phyloP scores from a whole-genome alignment of 1,139 yeast species.

The Taphrina wiesneri region DNA sequence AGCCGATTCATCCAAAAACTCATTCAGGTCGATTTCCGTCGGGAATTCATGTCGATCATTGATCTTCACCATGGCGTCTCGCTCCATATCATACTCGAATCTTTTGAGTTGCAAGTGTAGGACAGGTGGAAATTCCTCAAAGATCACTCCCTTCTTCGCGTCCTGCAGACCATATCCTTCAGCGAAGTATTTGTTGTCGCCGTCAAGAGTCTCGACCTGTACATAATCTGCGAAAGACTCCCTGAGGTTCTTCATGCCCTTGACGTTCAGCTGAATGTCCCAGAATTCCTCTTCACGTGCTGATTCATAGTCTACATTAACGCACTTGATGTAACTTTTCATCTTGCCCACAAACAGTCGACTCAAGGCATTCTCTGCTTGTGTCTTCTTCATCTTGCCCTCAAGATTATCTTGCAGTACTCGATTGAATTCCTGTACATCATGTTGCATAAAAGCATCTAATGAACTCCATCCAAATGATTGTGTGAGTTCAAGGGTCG shows the following conservation, averaged over 20 bases:
- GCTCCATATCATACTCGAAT: slow-evolving; percentile 89
- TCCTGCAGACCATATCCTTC: slow-evolving; percentile 91
- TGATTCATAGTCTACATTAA: slow-evolving; percentile 92
- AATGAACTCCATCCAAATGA: slow-evolving; percentile 97
- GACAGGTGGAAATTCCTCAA: slow-evolving; percentile 87
- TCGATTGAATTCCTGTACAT: slow-evolving; percentile 93
- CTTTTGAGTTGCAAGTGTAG: slow-evolving; percentile 89
- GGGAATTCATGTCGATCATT: slow-evolving; percentile 93
- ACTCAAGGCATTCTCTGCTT: slow-evolving; percentile 74
- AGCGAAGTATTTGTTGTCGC: slow-evolving; percentile 94
- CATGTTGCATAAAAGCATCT: slow-evolving; percentile 97
- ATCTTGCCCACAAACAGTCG: slow-evolving; percentile 92
- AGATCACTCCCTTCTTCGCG: slow-evolving; percentile 94
- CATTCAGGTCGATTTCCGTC: slow-evolving; percentile 72
- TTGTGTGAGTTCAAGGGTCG: slow-evolving; percentile 79
- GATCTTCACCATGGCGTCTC: slow-evolving; percentile 84
- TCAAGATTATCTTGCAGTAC: slow-evolving; percentile 94
- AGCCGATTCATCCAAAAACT: slow-evolving; percentile 67
- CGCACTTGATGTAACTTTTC: slow-evolving; percentile 92
- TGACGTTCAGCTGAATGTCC: slow-evolving; percentile 95
- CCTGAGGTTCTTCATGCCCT: slow-evolving; percentile 68
- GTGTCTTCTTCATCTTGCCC: slow-evolving; percentile 85
- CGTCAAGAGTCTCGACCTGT: slow-evolving; percentile 84
- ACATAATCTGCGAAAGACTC: slow-evolving; percentile 83
- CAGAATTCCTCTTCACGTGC: slow-evolving; percentile 92